Conservation (phyloP, 2,329 filamentous ascomycete species). For the Aspergillus persii region DNA sequence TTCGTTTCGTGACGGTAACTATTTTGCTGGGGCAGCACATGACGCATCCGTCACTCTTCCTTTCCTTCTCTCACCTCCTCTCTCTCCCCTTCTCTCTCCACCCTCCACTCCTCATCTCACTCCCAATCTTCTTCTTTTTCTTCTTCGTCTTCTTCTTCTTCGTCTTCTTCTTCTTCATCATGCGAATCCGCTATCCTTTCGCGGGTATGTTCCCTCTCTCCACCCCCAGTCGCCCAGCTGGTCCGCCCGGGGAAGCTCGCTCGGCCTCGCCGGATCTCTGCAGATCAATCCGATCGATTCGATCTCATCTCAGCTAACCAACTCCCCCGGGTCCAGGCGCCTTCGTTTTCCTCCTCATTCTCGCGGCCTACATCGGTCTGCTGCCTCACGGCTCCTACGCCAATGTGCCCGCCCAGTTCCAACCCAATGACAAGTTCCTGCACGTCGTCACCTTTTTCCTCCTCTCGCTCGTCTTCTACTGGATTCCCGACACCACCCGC, state of each 20-base stretch:
- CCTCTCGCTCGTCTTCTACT: constrained; percentile 85
- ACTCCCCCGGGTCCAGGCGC: constrained; percentile 51
- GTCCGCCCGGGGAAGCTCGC: background rate
- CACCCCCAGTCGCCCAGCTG: background rate
- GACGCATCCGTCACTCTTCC: constrained; percentile 22
- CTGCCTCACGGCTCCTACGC: constrained; percentile 49
- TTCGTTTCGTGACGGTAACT: background rate
- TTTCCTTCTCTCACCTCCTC: background rate
- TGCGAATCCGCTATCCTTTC: constrained; percentile 86
- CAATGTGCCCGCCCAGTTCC: constrained; percentile 45
- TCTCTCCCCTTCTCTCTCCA: background rate
- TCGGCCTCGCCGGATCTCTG: background rate
- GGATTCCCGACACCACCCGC: constrained; percentile 88
- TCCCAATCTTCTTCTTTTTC: too few species aligned
- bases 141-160: background rate
- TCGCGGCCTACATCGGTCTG: constrained; percentile 77
- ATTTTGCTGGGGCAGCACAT: constrained; percentile 16
- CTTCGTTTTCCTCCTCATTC: constrained; percentile 66
- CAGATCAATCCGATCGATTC: background rate
- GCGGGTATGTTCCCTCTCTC: constrained; percentile 63
- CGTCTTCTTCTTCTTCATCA: constrained; percentile 37
- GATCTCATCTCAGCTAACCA: constrained; percentile 13
- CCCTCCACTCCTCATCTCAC: background rate
- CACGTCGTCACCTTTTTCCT: constrained; percentile 88
- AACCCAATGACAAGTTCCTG: constrained; percentile 84